Percentiles rank a stretch among this genome's conserved stretches.
phyloP scores from a whole-genome alignment of 768 basidiomycete species.

The Gyrodon lividus region DNA sequence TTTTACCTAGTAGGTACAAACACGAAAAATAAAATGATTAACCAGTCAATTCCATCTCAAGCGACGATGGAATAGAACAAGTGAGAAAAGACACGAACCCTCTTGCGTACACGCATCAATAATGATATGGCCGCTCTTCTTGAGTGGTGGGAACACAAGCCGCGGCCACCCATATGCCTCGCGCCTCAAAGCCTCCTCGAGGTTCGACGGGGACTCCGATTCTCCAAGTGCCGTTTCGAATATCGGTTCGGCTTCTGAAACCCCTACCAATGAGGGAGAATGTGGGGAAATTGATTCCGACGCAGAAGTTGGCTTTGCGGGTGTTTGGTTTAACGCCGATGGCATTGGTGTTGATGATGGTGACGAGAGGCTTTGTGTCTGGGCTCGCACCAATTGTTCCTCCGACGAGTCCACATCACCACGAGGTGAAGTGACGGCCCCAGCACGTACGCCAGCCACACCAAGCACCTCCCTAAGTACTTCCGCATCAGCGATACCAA shows the following conservation, averaged over 20 bases:
- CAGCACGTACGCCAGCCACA: constrained; percentile 13
- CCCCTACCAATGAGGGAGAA: not conserved
- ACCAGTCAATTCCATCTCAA: constrained; percentile 4
- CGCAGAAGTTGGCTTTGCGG: constrained; percentile 6
- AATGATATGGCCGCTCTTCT: constrained; percentile 87
- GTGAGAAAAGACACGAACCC: constrained; percentile 46
- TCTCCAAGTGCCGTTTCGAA: constrained; percentile 6
- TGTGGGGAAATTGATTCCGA: not conserved
- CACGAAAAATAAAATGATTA: not conserved
- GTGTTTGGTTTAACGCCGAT: constrained; percentile 8
- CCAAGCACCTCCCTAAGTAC: constrained; percentile 12
- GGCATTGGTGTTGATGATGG: constrained; percentile 13
- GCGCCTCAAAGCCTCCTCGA: constrained; percentile 56
- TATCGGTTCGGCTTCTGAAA: constrained; percentile 1
- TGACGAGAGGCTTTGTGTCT: constrained; percentile 11
- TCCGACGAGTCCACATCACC: constrained; percentile 19
- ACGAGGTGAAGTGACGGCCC: constrained; percentile 24
- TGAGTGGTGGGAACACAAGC: constrained; percentile 88
- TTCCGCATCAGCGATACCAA: constrained; percentile 17
- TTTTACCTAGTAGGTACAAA: constrained; percentile 58
- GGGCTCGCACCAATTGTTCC: constrained; percentile 11
- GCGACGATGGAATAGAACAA: not conserved
- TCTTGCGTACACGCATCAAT: constrained; percentile 83
- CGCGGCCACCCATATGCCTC: constrained; percentile 91
- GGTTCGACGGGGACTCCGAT: constrained; percentile 28